A percentile compares a stretch with the other conserved stretches of the same genome.
phyloP scores from a whole-genome alignment of 257 asterid species.

The Ocimum tenuiflorum region DNA sequence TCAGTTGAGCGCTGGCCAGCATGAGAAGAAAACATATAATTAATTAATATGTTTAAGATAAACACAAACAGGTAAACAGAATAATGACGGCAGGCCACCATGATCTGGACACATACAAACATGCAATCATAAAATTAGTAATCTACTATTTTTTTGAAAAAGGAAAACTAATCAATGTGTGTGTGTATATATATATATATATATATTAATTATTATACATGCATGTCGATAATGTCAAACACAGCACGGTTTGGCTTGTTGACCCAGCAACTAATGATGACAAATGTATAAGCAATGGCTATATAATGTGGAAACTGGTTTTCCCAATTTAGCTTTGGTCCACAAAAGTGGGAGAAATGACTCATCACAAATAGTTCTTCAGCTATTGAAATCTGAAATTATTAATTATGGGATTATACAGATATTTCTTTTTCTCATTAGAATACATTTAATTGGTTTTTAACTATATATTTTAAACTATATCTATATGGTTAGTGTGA shows the following conservation, averaged over 20 bases:
- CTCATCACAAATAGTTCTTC: neutral
- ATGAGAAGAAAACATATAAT: slow-evolving; percentile 14
- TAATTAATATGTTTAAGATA: slow-evolving; percentile 8
- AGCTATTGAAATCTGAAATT: neutral
- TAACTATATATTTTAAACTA: neutral
- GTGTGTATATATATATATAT: too few species aligned
- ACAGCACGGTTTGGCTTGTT: slow-evolving; percentile 24
- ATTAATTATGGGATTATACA: too few species aligned
- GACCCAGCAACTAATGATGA: slow-evolving; percentile 23
- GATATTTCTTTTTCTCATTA: too few species aligned
- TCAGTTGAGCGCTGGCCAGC: neutral
- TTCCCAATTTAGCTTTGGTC: neutral
- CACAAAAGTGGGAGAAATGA: neutral
- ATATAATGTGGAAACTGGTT: neutral
- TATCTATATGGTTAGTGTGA: neutral
- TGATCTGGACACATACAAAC: neutral
- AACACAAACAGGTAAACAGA: slow-evolving; percentile 26
- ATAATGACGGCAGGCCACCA: slow-evolving; percentile 17
- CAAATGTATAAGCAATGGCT: neutral
- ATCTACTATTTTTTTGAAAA: slow-evolving; percentile 3
- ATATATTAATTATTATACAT: neutral
- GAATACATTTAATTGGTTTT: neutral
- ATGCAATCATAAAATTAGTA: neutral
- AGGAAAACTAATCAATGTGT: neutral
- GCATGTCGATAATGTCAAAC: slow-evolving; percentile 13